Base-by-base conservation (phyloP, 306 rosid species). In the Acmispon strigosus region DNA sequence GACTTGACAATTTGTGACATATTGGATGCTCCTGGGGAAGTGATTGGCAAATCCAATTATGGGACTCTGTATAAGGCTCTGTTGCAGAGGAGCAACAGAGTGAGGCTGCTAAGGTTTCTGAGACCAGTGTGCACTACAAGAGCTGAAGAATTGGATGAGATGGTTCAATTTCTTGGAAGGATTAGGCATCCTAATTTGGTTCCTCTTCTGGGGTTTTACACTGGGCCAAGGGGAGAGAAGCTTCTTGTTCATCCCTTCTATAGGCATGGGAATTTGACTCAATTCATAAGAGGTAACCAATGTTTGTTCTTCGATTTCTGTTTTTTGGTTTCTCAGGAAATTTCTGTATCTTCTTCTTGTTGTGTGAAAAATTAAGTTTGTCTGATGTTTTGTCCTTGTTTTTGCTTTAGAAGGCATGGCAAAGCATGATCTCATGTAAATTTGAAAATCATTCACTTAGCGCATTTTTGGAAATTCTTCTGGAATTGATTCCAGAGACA, bases 11-110 rank as follows among this genome's bases (percentile, higher is more conserved):
- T 95, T 9, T 72, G 84, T 68, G 99, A 95, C 69, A 81, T 95
- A 39, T 76, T 95, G 60, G 99, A 95, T 68, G 99, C 99, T 83
- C 97, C 99, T 0, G 99, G 99, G 0, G 99, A 95, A 73, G 99
- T 95, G 34, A 91, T 91, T 66, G 99, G 99, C 7, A 95, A 95
- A 69, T 92, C 99, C 29, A 84, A 84, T 76, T 82, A 82, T 84
- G 97, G 97, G 0, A 95, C 99, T 7, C 51, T 95, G 70, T 95
- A 95, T 47, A 86, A 91, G 84, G 97, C 99, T 2, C 81, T 91
- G 47, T 78, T 95, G 79, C 99, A 86, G 76, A 51, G 80, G 39
- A 83, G 89, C 56, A 85, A 79, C 50, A 71, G 84, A 11, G 86
- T 89, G 76, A 86, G 88, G 87, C 62, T 95, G 62, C 72, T 95